phyloP scores from a whole-genome alignment of 2,329 filamentous ascomycete species.

The Phialophora chinensis region DNA sequence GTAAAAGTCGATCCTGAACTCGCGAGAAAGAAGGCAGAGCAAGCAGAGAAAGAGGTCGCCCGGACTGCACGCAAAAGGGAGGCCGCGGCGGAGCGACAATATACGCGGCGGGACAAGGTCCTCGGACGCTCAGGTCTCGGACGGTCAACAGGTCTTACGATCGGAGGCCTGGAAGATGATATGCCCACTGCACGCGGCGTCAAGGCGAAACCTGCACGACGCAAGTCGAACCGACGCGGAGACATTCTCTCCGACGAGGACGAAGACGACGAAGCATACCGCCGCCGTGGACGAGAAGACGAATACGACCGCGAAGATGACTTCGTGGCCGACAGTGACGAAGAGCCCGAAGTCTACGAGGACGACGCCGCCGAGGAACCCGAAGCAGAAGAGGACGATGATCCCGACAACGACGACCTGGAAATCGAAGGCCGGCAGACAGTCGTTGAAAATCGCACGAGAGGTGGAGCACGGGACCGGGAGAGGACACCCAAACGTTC shows the following conservation, averaged over 20 bases:
- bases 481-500: slow-evolving; percentile 15
- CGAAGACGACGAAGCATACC: slow-evolving; percentile 55
- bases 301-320: slow-evolving; percentile 83
- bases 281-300: slow-evolving; percentile 68
- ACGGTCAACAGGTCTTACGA: slow-evolving; percentile 56
- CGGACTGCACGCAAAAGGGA: slow-evolving; percentile 61
- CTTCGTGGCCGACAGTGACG: slow-evolving; percentile 66
- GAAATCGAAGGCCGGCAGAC: slow-evolving; percentile 42
- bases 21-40: slow-evolving; percentile 64
- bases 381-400: slow-evolving; percentile 45
- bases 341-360: slow-evolving; percentile 54
- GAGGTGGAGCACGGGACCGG: slow-evolving; percentile 28
- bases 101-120: slow-evolving; percentile 55
- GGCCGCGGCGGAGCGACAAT: slow-evolving; percentile 61
- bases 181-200: slow-evolving; percentile 46
- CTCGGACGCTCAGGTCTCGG: slow-evolving; percentile 57
- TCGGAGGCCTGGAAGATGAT: slow-evolving; percentile 65
- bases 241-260: slow-evolving; percentile 56
- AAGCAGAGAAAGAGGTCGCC: slow-evolving; percentile 63
- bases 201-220: slow-evolving; percentile 46
- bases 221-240: slow-evolving; percentile 52
- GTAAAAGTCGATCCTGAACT: slow-evolving; percentile 68
- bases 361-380: slow-evolving; percentile 52
- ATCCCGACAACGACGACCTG: slow-evolving; percentile 52
- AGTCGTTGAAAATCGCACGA: slow-evolving; percentile 34